Evolutionary conservation across 2,329 filamentous ascomycete species (phyloP), one percentile per base, ranked within the genome.

Genomic region (Grosmannia huntii): DNA sequence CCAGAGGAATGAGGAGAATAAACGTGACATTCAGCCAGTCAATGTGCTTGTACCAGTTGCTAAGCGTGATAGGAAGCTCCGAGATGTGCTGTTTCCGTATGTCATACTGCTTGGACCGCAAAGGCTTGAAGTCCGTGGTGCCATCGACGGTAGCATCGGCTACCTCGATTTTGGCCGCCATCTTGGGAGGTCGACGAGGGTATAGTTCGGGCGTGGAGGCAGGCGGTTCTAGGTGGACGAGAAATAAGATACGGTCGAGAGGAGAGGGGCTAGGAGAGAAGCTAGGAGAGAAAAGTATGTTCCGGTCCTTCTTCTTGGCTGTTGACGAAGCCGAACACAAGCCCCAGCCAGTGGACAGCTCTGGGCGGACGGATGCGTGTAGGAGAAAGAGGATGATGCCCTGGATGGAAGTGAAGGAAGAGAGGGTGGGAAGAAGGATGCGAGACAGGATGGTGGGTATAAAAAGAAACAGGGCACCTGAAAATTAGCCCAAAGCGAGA

Each of bases 41-140:
- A 77, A 96, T 81, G 70, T 96, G 90, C 75, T 91, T 86, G 75
- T 90, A 85, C 88, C 89, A 94, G 77, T 95, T 96, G 67, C 78
- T 76, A 72, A 78, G 80, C 60, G 89, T 95, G 66, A 95, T 85
- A 59, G 87, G 86, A 62, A 82, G 82, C 63, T 95, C 90, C 63
- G 89, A 84, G 73, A 95, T 94, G 73, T 95, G 90, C 68, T 86
- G 81, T 76, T 95, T 95, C 76, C 85, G 60, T 33, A 64, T 76
- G 60, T 84, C 80, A 64, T 73, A 72, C 64, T 72, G 72, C 68
- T 73, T 76, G 33, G 61, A 66, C 54, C 77, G 76, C 53, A 76
- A 70, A 60, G 78, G 78, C 65, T 77, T 73, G 69, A 80, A 79
- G 65, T 82, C 79, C 61, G 73, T 76, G 55, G 78, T 81, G 70